Evolutionary conservation across 2,329 filamentous ascomycete species (phyloP), one percentile per base, ranked within the genome.

Genomic region (Chaetoscypha palmicola): DNA sequence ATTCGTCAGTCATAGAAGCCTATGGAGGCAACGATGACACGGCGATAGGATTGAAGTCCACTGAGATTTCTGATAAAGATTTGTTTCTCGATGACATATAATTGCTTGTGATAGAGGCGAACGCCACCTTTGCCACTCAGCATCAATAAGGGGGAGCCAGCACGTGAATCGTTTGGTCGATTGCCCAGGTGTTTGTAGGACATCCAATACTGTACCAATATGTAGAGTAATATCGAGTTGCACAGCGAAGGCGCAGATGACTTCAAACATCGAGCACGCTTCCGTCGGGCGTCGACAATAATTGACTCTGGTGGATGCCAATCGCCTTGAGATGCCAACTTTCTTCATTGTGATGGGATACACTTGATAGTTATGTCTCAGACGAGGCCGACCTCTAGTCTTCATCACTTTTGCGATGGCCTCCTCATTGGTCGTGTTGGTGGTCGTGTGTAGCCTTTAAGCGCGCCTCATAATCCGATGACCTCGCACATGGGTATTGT

Each of bases 401-500:
- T 31, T 23, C 16, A 31, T 34, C 20, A 41, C 17, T 16, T 28
- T 38, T 40, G 41, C 40, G 40, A 24, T 32, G 14, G 41, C 31
- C n/a, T 28, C 21, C 14, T 23, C 11, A 43, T 43, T 43, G 30
- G 40, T 16, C 31, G 14, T 40, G 23, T 43, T 30, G 22, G 38
- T 43, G 22, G 35, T 19, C 28, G n/a, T 38, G 21, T 43, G 38
- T 33, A 37, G 14, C 38, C 33, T 28, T 21, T 43, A 47, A 41
- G 44, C 44, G 44, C 44, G 44, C 38, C 26, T 41, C 17, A 23
- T 26, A 23, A 47, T 37, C 36, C 38, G 22, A 35, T 44, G 41
- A 41, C 41, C 24, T 31, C 20, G 36, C 33, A 28, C 26, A 34
- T 22, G 24, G 33, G 5, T n/a, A 17, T 17, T 23, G 16, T n/a